Evolutionary conservation across 2,329 filamentous ascomycete genomes (phyloP).

Genomic region (Trichoderma sp.): DNA sequence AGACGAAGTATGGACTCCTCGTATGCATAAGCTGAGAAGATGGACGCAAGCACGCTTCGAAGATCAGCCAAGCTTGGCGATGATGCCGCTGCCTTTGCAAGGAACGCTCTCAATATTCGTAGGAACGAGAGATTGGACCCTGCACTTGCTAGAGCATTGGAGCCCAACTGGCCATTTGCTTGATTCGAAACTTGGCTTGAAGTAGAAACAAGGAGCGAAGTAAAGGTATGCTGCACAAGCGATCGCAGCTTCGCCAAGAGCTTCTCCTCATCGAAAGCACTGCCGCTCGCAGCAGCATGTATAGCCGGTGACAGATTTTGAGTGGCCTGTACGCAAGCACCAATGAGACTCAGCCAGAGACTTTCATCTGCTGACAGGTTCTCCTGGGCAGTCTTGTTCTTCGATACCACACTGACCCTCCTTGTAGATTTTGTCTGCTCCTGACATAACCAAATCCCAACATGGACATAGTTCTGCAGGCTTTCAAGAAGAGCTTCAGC

Average conservation of each 20-base stretch:
- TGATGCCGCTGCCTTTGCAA: conserved; percentile 75
- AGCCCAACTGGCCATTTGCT: conserved; percentile 35
- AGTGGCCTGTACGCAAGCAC: conserved; percentile 63
- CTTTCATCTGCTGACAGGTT: conserved; percentile 55
- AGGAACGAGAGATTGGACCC: conserved; percentile 76
- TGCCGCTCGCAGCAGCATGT: conserved; percentile 33
- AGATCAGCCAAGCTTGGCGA: conserved; percentile 88
- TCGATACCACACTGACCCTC: conserved; percentile 47
- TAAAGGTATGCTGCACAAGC: conserved; percentile 88
- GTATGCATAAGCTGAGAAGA: conserved; percentile 94
- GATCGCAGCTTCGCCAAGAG: conserved; percentile 69
- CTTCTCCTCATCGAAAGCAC: conserved; percentile 56
- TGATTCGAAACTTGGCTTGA: conserved; percentile 61
- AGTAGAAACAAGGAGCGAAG: conserved; percentile 76
- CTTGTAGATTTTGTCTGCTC: conserved; percentile 69
- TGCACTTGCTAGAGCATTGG: conserved; percentile 40
- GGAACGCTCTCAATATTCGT: conserved; percentile 83
- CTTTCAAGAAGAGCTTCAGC: conserved; percentile 73
- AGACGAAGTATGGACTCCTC: conserved; percentile 86
- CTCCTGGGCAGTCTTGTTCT: conserved; percentile 49
- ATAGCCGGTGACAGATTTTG: conserved; percentile 62
- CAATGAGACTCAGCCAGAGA: conserved; percentile 63
- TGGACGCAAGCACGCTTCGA: conserved; percentile 78
- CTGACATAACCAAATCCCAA: conserved; percentile 95
- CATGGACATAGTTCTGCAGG: conserved; percentile 84